phyloP scores from a whole-genome alignment of 306 rosid species.

The Luffa acutangula region DNA sequence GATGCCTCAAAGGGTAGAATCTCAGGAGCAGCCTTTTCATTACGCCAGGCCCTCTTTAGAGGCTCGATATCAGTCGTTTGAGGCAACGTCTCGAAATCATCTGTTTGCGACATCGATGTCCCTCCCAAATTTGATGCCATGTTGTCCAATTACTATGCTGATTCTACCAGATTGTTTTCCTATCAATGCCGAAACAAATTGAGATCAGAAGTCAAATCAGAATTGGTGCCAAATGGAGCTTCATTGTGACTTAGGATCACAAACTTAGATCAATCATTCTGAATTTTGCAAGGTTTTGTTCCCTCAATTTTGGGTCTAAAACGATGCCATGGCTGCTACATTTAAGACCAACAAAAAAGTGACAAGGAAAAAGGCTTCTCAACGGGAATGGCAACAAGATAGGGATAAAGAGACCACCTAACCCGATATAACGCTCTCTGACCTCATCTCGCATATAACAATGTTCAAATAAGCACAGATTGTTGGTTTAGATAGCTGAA shows the following conservation, averaged over 20 bases:
- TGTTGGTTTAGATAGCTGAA: neutral
- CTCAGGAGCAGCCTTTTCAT: conserved; percentile 51
- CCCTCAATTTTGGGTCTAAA: neutral
- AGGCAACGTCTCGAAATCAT: conserved; percentile 28
- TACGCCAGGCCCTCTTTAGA: conserved; percentile 47
- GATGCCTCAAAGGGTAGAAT: conserved; percentile 50
- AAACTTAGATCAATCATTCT: neutral
- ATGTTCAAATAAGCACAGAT: neutral
- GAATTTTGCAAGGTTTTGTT: neutral
- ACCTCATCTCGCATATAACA: neutral
- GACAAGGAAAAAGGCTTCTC: neutral
- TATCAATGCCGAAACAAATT: neutral
- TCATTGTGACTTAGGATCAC: neutral
- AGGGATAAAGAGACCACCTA: neutral
- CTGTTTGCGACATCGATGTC: conserved; percentile 17
- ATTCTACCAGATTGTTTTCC: neutral
- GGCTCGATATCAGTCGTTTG: conserved; percentile 36
- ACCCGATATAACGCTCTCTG: neutral
- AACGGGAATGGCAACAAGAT: neutral
- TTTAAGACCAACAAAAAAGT: neutral
- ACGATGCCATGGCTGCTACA: neutral
- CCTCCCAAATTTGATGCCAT: conserved; percentile 40
- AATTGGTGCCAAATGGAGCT: too few species aligned
- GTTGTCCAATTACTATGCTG: neutral
- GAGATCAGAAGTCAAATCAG: neutral